Evolutionary conservation across 176 grass and related monocot genomes (phyloP).

Genomic region (Triticum monococcum): DNA sequence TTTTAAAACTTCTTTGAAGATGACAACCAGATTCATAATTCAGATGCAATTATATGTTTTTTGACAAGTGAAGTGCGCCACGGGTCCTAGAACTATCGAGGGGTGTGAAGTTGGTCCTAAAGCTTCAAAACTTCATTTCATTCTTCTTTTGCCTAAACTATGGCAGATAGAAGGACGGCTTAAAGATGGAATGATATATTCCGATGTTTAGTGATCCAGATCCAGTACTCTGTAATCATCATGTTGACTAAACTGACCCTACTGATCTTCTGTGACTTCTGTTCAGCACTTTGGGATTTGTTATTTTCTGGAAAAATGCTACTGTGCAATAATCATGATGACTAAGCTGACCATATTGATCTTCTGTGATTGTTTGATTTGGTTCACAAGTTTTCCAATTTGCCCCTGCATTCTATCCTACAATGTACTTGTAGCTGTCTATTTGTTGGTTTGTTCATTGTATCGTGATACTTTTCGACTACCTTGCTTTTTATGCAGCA

Average conservation of each 20-base stretch:
- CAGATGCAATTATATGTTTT: conserved; percentile 10
- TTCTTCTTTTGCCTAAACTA: not conserved
- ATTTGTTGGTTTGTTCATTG: conserved; percentile 9
- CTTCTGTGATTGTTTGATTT: not conserved
- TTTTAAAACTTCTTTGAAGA: not conserved
- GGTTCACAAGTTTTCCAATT: not conserved
- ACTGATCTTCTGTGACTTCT: not conserved
- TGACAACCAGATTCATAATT: not conserved
- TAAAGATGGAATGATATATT: not conserved
- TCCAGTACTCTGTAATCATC: not conserved
- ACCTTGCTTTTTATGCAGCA: conserved; percentile 46
- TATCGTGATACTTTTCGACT: not conserved
- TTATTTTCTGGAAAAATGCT: not conserved
- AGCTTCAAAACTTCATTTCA: not conserved
- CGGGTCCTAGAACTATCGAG: not conserved
- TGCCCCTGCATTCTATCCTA: not conserved
- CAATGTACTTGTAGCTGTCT: not conserved
- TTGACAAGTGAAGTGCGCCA: not conserved
- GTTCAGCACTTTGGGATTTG: not conserved
- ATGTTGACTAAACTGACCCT: not conserved
- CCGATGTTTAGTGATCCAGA: not conserved
- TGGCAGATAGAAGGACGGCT: not conserved
- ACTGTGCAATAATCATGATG: not conserved
- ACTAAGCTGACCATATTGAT: not conserved
- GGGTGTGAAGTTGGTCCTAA: not conserved